Base-by-base conservation (phyloP, 2,329 filamentous ascomycete species). In the Talaromyces sp. region DNA sequence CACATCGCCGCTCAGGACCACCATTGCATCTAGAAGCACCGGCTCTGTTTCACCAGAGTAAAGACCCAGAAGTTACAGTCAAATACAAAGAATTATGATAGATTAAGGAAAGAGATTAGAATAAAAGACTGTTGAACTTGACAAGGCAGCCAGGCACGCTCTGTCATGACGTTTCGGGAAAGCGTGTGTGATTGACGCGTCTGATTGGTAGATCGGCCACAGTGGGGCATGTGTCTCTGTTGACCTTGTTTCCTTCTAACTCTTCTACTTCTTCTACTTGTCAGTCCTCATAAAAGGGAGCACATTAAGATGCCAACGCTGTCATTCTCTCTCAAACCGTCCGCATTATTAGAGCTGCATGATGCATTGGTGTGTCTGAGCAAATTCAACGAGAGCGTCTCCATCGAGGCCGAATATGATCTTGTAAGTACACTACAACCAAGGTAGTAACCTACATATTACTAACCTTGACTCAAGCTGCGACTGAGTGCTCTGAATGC, bases 351-450 rank as follows among this genome's bases (percentile, higher is more conserved):
- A 8, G 79, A 77, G 53, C 64, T 87, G 5, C 84, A 86, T 63
- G 84, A 86, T 66, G 72, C 80, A 7, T 76, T 87, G 25, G 73
- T 78, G 37, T 87, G 84, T 65, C 76, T 87, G 1, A 76, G 80
- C 56, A 86, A 84, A 69, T 87, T 87, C 71, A 83, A 81, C 68
- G 84, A 87, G 62, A 78, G 77, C 2, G 82, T 87, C 13, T 81
- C 81, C 21, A 77, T 87, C 56, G 84, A 87, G 70, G 84, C 84
- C 36, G 78, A 81, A 65, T 75, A 76, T 61, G 80, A 84, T 61
- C 77, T 79, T 69, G 84, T 84, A 75, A 68, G 51, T 36, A n/a
- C 15, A 33, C 6, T 4, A 9, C 19, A 28, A 11, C 5, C 36
- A 35, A 48, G 10, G n/a, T n/a, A 28, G 17, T 25, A 25, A 22